phyloP scores from a whole-genome alignment of 75 land plant genomes.

The Pinus albicaulis region DNA sequence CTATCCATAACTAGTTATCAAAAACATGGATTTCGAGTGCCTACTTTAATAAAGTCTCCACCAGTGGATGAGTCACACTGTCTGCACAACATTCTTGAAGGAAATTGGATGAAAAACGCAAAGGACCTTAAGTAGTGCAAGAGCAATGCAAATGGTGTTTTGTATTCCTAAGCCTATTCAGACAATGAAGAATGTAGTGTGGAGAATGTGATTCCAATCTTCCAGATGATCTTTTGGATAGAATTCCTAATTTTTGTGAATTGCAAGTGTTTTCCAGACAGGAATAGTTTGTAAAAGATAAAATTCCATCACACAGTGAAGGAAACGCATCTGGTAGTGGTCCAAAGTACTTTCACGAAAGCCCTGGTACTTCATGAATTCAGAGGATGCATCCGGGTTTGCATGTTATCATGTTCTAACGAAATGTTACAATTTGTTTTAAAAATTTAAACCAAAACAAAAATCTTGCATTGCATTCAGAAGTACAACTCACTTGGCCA shows the following conservation, averaged over 20 bases:
- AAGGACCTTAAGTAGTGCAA: too few relatives aligned
- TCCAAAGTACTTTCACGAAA: constrained; percentile 34
- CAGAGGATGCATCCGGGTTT: constrained; percentile 46
- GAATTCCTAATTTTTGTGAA: constrained; percentile 64
- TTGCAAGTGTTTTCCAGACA: constrained; percentile 66
- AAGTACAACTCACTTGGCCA: too few relatives aligned
- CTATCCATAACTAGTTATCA: too few relatives aligned
- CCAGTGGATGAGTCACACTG: too few relatives aligned
- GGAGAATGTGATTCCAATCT: constrained; percentile 23
- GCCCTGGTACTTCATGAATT: constrained; percentile 82
- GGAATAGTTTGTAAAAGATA: constrained; percentile 78
- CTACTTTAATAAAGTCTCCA: too few relatives aligned
- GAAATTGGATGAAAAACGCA: too few relatives aligned
- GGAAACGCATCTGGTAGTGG: constrained; percentile 43
- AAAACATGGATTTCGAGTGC: too few relatives aligned
- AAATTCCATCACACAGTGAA: constrained; percentile 50
- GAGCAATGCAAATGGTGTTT: constrained; percentile 3
- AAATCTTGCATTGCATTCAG: too few relatives aligned
- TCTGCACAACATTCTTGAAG: too few relatives aligned
- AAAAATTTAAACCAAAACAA: too few relatives aligned
- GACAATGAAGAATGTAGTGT: constrained; percentile 22
- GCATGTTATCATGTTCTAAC: constrained; percentile 56
- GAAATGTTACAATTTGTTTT: constrained; percentile 57
- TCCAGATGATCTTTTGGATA: constrained; percentile 75
- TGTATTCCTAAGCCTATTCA: constrained; percentile 16